These are phyloP conservation scores for Fremontodendron californicum DNA, from an alignment of 345 rosid species.

Conservation along the genomic window DNA sequence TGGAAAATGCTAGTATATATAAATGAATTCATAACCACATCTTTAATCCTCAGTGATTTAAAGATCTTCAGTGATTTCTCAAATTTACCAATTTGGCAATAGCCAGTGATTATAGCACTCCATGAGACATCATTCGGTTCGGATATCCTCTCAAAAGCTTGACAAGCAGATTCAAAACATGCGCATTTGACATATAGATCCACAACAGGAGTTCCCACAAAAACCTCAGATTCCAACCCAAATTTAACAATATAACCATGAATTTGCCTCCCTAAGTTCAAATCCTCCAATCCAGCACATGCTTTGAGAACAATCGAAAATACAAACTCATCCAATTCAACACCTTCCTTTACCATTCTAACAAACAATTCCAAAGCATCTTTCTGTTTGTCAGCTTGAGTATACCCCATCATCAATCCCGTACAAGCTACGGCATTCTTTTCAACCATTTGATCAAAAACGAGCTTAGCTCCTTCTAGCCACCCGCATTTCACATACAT, in stretches of 20 bases:
- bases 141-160: conserved; percentile 42
- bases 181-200: conserved; percentile 59
- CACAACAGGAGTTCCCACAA: conserved; percentile 70
- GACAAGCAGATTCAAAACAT: conserved; percentile 47
- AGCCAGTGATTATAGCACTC: conserved; percentile 62
- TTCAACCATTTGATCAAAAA: conserved; percentile 40
- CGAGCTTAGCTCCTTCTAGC: conserved; percentile 51
- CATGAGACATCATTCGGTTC: conserved; percentile 71
- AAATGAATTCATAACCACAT: conserved; percentile 42
- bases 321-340: conserved; percentile 52
- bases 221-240: conserved; percentile 58
- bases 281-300: conserved; percentile 42
- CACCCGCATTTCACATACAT: conserved; percentile 67
- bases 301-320: conserved; percentile 71
- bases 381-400: conserved; percentile 38
- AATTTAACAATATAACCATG: conserved; percentile 54
- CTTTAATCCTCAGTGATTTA: conserved; percentile 42
- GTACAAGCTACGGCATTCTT: conserved; percentile 60
- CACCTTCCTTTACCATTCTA: conserved; percentile 44
- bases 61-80: conserved; percentile 49
- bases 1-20: conserved; percentile 67
- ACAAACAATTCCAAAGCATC: conserved; percentile 42
- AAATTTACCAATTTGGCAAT: conserved; percentile 50
- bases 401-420: conserved; percentile 57
- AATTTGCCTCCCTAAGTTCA: conserved; percentile 53